phyloP scores from a whole-genome alignment of 1,139 yeast genomes.

The Saccharomycopsis crataegensis region DNA sequence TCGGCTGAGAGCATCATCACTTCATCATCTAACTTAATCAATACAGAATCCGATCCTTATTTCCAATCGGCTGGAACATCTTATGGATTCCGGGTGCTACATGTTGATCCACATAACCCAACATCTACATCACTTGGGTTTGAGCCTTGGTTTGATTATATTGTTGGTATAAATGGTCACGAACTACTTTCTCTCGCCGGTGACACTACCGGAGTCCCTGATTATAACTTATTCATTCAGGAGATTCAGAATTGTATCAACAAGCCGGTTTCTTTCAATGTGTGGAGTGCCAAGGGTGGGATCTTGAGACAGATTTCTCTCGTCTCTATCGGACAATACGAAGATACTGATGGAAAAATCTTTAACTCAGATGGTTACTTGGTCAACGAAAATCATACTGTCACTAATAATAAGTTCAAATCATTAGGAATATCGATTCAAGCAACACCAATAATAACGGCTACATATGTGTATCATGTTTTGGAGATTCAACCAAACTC shows the following conservation, averaged over 20 bases:
- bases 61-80: slow-evolving; percentile 39
- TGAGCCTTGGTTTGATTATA: slow-evolving; percentile 82
- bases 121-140: slow-evolving; percentile 38
- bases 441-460: slow-evolving; percentile 66
- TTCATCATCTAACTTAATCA: slow-evolving; percentile 26
- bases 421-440: slow-evolving; percentile 63
- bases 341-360: slow-evolving; percentile 27
- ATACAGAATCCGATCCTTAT: slow-evolving; percentile 39
- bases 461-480: slow-evolving; percentile 87
- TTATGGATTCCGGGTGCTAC: slow-evolving; percentile 50
- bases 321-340: slow-evolving; percentile 25
- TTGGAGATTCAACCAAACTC: slow-evolving; percentile 66
- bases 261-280: slow-evolving; percentile 44
- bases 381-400: slow-evolving; percentile 4
- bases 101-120: slow-evolving; percentile 39
- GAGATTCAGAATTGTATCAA: slow-evolving; percentile 29
- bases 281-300: slow-evolving; percentile 93
- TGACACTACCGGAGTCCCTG: slow-evolving; percentile 29
- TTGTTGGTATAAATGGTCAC: slow-evolving; percentile 70
- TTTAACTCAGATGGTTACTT: slow-evolving; percentile 11
- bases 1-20: slow-evolving; percentile 32
- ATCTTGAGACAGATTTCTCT: slow-evolving; percentile 44
- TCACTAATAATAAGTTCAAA: slow-evolving; percentile 26
- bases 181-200: slow-evolving; percentile 48
- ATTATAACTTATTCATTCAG: slow-evolving; percentile 27